Percentiles rank a stretch among this genome's conserved stretches.
phyloP scores from a whole-genome alignment of 352 stramenopile species.

The Globisporangium viniferum region DNA sequence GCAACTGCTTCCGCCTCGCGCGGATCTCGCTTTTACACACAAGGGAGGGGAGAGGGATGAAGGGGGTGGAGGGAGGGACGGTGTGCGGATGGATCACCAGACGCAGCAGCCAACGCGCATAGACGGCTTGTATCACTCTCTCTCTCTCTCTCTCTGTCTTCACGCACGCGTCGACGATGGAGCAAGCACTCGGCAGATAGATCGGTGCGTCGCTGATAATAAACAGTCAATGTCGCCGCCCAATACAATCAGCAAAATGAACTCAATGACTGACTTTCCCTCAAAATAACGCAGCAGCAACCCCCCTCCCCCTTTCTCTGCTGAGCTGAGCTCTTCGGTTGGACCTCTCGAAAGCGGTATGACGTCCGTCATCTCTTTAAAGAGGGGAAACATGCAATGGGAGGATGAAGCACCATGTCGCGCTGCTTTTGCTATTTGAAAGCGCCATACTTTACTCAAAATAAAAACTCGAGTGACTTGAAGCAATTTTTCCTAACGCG shows the following conservation, averaged over 20 bases:
- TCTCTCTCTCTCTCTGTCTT: neutral
- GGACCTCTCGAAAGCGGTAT: neutral
- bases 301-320: neutral
- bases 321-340: neutral
- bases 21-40: conserved; percentile 11
- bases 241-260: neutral
- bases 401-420: neutral
- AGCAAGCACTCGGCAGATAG: neutral
- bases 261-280: neutral
- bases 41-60: neutral
- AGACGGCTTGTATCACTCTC: neutral
- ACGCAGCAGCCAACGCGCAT: neutral
- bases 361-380: no score
- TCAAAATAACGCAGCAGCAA: neutral
- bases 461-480: neutral
- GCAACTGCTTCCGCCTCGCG: conserved; percentile 2
- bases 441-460: neutral
- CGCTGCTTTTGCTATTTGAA: neutral
- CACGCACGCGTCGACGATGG: neutral
- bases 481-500: no score
- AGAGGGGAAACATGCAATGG: neutral
- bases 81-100: neutral
- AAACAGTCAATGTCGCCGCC: neutral
- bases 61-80: neutral
- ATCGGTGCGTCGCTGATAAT: neutral